phyloP scores from a whole-genome alignment of 1,139 yeast species.

The Taiozyma sp. region DNA sequence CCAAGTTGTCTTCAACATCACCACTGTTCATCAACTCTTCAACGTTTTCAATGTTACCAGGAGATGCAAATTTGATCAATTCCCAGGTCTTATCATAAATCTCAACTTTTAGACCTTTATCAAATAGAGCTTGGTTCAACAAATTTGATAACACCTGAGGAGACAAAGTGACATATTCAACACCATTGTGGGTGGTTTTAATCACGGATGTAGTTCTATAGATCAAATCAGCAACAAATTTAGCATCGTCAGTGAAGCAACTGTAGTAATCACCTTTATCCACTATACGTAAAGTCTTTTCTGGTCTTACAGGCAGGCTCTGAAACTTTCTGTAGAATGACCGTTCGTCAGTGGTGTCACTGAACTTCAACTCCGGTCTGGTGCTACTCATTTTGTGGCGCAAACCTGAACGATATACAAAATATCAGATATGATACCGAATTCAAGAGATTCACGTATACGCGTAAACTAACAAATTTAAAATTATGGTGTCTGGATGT shows the following conservation, averaged over 20 bases:
- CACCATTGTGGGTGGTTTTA: constrained; percentile 43
- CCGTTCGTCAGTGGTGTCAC: constrained; percentile 42
- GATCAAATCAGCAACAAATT: constrained; percentile 73
- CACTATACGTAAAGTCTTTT: constrained; percentile 56
- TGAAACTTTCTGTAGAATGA: constrained; percentile 56
- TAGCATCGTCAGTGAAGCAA: constrained; percentile 72
- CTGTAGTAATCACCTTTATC: constrained; percentile 80
- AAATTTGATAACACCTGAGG: constrained; percentile 67
- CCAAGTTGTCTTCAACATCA: constrained; percentile 42
- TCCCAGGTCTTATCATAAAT: constrained; percentile 62
- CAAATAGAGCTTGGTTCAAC: constrained; percentile 62
- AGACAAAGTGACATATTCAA: constrained; percentile 73
- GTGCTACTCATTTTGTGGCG: constrained; percentile 23
- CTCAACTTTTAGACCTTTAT: constrained; percentile 73
- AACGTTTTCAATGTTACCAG: constrained; percentile 83
- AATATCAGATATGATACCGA: neutral
- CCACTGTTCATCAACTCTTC: constrained; percentile 60
- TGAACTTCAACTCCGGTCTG: constrained; percentile 70
- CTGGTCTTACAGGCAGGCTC: constrained; percentile 45
- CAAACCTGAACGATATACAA: no score
- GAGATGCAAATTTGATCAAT: constrained; percentile 65
- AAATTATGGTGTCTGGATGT: neutral
- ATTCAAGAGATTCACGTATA: neutral
- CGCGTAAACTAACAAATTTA: neutral
- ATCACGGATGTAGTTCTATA: constrained; percentile 81